Evolutionary conservation across 2,329 filamentous ascomycete genomes (phyloP).

Genomic region (Xylariaceae sp.): DNA sequence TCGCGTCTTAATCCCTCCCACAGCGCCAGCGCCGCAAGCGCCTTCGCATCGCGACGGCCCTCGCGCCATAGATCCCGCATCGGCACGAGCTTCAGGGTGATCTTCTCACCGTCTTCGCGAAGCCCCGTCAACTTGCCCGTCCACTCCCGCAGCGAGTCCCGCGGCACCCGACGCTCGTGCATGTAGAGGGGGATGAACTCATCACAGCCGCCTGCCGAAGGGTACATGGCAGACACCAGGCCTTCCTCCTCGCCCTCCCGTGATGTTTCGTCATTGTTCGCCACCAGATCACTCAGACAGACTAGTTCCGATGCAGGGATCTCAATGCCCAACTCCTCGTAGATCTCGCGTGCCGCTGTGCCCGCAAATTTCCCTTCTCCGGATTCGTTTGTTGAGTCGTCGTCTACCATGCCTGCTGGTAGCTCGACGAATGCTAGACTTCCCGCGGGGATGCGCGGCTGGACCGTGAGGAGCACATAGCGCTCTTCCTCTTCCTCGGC

Average conservation of each 20-base stretch:
- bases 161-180: constrained; percentile 59
- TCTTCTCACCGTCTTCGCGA: constrained; percentile 65
- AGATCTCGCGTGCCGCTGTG: constrained; percentile 64
- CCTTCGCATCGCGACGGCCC: constrained; percentile 64
- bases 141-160: constrained; percentile 60
- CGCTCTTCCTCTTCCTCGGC: constrained; percentile 52
- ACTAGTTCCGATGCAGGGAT: constrained; percentile 56
- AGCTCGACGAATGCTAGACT: constrained; percentile 63
- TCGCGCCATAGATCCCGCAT: constrained; percentile 64
- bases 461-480: constrained; percentile 65
- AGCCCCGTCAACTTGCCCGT: constrained; percentile 64
- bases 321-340: constrained; percentile 64
- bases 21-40: constrained; percentile 63
- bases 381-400: not conserved
- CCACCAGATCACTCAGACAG: constrained; percentile 60
- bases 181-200: constrained; percentile 66
- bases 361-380: constrained; percentile 60
- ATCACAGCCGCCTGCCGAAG: constrained; percentile 66
- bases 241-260: constrained; percentile 40
- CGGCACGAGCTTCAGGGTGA: constrained; percentile 64
- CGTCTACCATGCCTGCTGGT: constrained; percentile 65
- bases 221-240: constrained; percentile 59
- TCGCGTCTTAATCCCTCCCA: constrained; percentile 63
- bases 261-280: not conserved
- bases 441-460: constrained; percentile 62